Evolutionary conservation across 148 eudicot genomes (phyloP), one percentile per base, ranked within the genome.

Genomic region (Spergularia marina): DNA sequence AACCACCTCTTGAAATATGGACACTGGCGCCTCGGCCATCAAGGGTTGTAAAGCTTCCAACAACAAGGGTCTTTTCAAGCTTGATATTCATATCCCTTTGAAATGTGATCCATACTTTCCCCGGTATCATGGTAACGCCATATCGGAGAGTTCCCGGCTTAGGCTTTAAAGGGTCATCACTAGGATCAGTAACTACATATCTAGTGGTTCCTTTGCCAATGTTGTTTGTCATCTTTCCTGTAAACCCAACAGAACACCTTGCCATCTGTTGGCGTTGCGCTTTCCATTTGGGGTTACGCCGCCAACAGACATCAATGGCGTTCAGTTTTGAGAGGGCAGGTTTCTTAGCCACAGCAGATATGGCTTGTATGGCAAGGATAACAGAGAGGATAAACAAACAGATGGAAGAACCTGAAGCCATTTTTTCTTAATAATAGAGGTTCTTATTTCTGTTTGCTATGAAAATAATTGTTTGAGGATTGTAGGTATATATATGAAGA

Each of bases 271-370:
- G 84, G 70, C 96, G 81, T 41, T 87, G 77, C 8, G 40, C 55
- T 2, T 66, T 57, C 96, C 97, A 94, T n/a, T 71, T 70, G 7
- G 89, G 83, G 53, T 89, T 87, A 7, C 74, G 21, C 14, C 93
- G 78, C 98, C 98, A 94, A 72, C 96, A 94, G 2, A 70, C 41
- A 40, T 94, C 97, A 3, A 94, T 91, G 65, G 84, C 83, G 40
- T 93, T 93, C 67, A 86, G 59, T 21, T 49, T 77, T 36, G 80
- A 18, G 2, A 57, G 73, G 49, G 62, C 64, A 12, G 66, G 49
- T 47, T 58, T 76, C 76, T 52, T 62, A 21, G 80, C 83, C 64
- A 60, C 59, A 34, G 60, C 62, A 1, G 41, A 40, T n/a, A 36
- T 10, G 20, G 64, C 64, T 23, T 30, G 25, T 54, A 65, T 71